phyloP scores from a whole-genome alignment of 1,284 basidiomycete genomes.

The Ustilago sp. region DNA sequence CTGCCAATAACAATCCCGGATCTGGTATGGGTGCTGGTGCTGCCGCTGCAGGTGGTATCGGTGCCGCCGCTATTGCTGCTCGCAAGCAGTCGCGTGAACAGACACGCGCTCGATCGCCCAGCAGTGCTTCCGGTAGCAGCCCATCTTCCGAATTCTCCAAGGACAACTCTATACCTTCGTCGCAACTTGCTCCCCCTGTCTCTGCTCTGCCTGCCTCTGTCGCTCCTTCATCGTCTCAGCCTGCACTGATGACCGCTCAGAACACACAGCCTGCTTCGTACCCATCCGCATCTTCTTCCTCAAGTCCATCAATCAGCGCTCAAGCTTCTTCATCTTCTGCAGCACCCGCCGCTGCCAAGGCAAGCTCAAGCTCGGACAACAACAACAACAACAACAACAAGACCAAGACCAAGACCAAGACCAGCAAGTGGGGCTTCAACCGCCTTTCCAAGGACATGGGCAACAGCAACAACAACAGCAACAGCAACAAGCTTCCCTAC shows the following conservation, averaged over 20 bases:
- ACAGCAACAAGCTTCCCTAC: constrained; percentile 34
- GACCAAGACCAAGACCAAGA: constrained; percentile 39
- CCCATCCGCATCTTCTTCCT: constrained; percentile 11
- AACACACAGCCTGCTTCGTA: constrained; percentile 8
- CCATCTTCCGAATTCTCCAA: constrained; percentile 42
- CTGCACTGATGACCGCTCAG: constrained; percentile 5
- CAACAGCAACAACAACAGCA: constrained; percentile 8
- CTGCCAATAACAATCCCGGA: constrained; percentile 23
- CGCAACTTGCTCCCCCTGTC: constrained; percentile 42
- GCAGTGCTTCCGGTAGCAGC: constrained; percentile 21
- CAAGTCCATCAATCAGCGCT: neutral
- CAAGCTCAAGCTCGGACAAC: constrained; percentile 7
- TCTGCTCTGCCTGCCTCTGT: constrained; percentile 33
- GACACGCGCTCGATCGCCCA: constrained; percentile 34
- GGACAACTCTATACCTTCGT: constrained; percentile 17
- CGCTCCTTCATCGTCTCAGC: constrained; percentile 3
- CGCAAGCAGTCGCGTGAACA: constrained; percentile 47
- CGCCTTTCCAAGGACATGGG: constrained; percentile 38
- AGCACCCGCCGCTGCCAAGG: constrained; percentile 8
- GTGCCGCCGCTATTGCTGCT: constrained; percentile 45
- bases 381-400: constrained; percentile 27
- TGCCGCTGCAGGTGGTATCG: constrained; percentile 42
- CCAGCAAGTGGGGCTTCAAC: constrained; percentile 50
- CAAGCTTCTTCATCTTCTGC: neutral
- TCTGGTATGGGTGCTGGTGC: constrained; percentile 19